These are phyloP conservation scores for Lentinula detonsa DNA, from an alignment of 768 basidiomycete genomes.

Conservation along the genomic window DNA sequence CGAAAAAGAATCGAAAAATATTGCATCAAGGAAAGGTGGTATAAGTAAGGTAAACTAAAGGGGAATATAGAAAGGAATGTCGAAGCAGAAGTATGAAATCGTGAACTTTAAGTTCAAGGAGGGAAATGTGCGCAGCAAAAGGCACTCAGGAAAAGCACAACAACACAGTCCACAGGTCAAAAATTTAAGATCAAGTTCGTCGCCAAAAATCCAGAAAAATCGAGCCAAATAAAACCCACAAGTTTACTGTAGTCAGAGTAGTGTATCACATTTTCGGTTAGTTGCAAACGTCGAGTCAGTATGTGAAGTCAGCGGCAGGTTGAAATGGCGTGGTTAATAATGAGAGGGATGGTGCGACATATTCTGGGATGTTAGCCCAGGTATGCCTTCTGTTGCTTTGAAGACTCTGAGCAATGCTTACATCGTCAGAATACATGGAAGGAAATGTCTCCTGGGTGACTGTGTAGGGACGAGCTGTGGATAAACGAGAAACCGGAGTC, in stretches of 20 bases:
- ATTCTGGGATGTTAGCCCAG: not conserved
- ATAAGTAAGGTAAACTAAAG: not conserved
- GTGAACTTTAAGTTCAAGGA: not conserved
- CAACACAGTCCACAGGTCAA: not conserved
- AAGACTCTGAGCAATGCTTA: constrained; percentile 5
- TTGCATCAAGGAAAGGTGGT: not conserved
- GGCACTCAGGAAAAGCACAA: not conserved
- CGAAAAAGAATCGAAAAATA: not conserved
- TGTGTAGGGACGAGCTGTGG: not conserved
- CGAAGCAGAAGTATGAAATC: not conserved
- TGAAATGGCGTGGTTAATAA: constrained; percentile 23
- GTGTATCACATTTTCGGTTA: not conserved
- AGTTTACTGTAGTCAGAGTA: not conserved
- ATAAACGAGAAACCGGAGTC: not conserved
- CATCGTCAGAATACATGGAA: not conserved
- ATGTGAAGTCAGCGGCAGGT: constrained; percentile 11
- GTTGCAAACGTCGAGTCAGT: not conserved
- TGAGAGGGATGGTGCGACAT: constrained; percentile 17
- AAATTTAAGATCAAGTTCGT: not conserved
- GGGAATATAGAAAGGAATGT: not conserved
- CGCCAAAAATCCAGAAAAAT: not conserved
- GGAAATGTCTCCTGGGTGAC: not conserved
- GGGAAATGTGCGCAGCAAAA: not conserved
- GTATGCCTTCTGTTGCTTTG: not conserved
- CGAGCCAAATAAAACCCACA: not conserved